Base-by-base conservation (phyloP, 805 yeast species). In the Candida krabiensis region DNA sequence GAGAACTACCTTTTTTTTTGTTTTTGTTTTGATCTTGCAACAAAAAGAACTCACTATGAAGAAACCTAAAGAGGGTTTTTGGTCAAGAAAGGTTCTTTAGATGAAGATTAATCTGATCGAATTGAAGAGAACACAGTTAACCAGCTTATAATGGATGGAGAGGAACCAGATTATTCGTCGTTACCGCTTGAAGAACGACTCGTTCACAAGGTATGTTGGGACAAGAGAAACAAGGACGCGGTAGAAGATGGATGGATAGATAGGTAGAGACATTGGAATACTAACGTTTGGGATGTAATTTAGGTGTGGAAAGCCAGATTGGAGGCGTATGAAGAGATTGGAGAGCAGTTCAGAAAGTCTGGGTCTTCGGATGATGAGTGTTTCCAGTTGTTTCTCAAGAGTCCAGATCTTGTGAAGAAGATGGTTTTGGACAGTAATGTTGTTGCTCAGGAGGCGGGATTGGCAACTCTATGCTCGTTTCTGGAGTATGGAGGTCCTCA, bases 381-480 rank as follows among this genome's bases (percentile, higher is more conserved):
- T 33, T 80, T 84, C 52, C 61, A 60, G 16, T 66, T 66, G 3
- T 78, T 74, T 54, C 56, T 77, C 43, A 54, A 61, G 13, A 73
- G 69, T 38, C 83, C 88, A 0, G 81, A 76, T 8, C 36, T 73
- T 2, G 67, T 81, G 52, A 79, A 75, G 48, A 69, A 70, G 47
- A 71, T 82, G 28, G 80, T 85, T 6, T 69, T 77, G 3, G 99
- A 93, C 57, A 60, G 83, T 22, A 93, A 93, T 56, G 96, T 89
- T 14, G 93, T 84, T 13, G 96, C 98, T 0, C 96, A 89, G 47
- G 98, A 93, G 54, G 67, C 83, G 2, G 98, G 87, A 4, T 66
- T 88, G 15, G 58, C 64, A 3, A 72, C 85, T 6, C 58, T 87
- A 5, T 62, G 63, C 11, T 69, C 77, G 4, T 74, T 77, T 51